These are phyloP conservation scores for Arthrobotrys sphaeroides DNA, from an alignment of 2,329 filamentous ascomycete species.

Conservation along the genomic window DNA sequence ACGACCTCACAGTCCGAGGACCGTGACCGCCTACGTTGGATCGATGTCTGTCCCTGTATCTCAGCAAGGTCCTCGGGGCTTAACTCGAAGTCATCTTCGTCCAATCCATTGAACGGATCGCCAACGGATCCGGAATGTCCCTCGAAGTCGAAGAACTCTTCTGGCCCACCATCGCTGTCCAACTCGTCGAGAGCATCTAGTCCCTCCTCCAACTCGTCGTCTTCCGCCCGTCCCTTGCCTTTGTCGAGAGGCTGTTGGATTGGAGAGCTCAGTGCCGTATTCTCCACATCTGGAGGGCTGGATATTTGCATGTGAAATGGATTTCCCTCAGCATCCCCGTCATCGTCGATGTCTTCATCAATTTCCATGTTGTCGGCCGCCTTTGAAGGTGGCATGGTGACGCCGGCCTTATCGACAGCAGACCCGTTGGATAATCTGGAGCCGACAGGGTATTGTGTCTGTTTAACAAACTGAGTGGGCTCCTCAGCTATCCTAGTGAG, in stretches of 20 bases:
- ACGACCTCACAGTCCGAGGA: constrained; percentile 46
- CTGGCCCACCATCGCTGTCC: constrained; percentile 31
- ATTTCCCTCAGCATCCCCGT: constrained; percentile 5
- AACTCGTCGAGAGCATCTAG: not conserved
- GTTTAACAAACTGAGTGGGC: constrained; percentile 41
- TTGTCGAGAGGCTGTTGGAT: constrained; percentile 21
- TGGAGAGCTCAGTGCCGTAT: constrained; percentile 8
- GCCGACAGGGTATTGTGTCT: constrained; percentile 36
- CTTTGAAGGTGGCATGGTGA: constrained; percentile 9
- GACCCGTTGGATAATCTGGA: constrained; percentile 22
- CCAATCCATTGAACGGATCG: not conserved
- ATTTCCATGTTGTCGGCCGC: constrained; percentile 21
- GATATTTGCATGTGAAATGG: constrained; percentile 39
- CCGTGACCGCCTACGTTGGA: not conserved
- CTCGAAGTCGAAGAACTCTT: constrained; percentile 38
- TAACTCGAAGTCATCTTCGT: constrained; percentile 34
- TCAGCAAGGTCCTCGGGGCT: constrained; percentile 41
- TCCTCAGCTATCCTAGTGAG: constrained; percentile 23
- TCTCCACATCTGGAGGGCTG: constrained; percentile 36
- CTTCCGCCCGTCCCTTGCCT: constrained; percentile 25
- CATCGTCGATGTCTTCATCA: constrained; percentile 5
- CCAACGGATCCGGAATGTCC: not conserved
- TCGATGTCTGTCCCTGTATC: not conserved
- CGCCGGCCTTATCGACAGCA: constrained; percentile 18
- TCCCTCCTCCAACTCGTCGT: constrained; percentile 12